phyloP scores from a whole-genome alignment of 1,284 basidiomycete genomes.

The Apiotrichum domesticum region DNA sequence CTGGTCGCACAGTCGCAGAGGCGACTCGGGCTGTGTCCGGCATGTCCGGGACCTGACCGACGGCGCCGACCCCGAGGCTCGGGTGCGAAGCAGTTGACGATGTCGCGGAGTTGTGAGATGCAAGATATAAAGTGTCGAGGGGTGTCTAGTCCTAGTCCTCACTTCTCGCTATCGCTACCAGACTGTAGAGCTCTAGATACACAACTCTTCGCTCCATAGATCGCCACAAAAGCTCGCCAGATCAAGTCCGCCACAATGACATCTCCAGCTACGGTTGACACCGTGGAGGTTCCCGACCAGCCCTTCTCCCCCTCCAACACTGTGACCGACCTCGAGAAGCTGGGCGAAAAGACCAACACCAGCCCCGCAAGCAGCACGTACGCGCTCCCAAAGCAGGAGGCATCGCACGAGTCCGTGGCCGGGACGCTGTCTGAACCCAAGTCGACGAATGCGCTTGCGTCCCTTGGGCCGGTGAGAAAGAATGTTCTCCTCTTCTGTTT shows the following conservation, averaged over 20 bases:
- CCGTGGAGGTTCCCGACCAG: neutral
- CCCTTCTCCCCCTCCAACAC: neutral
- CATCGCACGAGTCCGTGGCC: neutral
- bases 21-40: no score
- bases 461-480: constrained; percentile 24
- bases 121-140: no score
- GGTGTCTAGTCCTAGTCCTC: no score
- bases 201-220: no score
- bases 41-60: no score
- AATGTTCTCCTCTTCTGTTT: constrained; percentile 33
- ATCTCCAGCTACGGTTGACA: neutral
- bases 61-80: no score
- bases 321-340: neutral
- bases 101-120: no score
- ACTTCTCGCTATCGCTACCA: no score
- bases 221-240: no score
- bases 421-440: neutral
- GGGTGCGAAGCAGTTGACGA: no score
- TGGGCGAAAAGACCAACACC: neutral
- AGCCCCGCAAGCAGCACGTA: neutral
- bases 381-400: neutral
- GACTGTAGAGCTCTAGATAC: no score
- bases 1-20: no score
- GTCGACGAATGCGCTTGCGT: constrained; percentile 19
- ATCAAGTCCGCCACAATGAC: neutral